Base-by-base conservation (phyloP, 805 yeast species). In the Yarrowia osloensis region DNA sequence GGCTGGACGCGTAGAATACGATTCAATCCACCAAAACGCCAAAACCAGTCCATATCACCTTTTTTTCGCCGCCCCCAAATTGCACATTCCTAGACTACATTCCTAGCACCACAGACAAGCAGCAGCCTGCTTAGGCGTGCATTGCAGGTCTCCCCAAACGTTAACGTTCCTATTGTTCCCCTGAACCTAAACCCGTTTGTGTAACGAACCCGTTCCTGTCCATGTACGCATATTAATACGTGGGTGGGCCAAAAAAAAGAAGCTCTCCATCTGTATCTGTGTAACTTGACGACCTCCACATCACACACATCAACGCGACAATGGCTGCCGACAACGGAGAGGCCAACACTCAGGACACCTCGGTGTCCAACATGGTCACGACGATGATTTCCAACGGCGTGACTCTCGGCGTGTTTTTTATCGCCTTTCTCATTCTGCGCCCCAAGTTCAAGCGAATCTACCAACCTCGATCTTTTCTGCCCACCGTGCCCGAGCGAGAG, bases 281-380 rank as follows among this genome's bases (percentile, higher is more conserved):
- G 24, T 15, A 35, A 40, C 33, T n/a, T 46, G 4, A 3, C 37
- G 9, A 19, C 19, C n/a, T 19, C 4, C 42, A 15, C 57, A 17
- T 33, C 57, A 12, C 31, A 2, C 1, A 22, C 7, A 0, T 8
- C 3, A 21, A 24, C 19, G 1, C 22, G 35, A 9, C 13, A 55
- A 57, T 57, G 63, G 63, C 63, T 19, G 49, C 49, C 35, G 63
- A 57, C 13, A 57, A 57, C 37, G 63, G 63, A 19, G 9, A 39
- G 11, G 49, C 63, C 26, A 57, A 17, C n/a, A n/a, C 21, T 15
- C 17, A 22, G 44, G 54, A 61, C 66, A 44, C 90, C 9, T 89
- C 96, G 13, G 88, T 95, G 1, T 86, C 86, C 71, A 84, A 90
- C 70, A 91, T 94, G 54, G 77, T 91, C 50, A 84, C 97, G 1